phyloP scores from a whole-genome alignment of 1,284 basidiomycete genomes.

The Tilletia walkeri region DNA sequence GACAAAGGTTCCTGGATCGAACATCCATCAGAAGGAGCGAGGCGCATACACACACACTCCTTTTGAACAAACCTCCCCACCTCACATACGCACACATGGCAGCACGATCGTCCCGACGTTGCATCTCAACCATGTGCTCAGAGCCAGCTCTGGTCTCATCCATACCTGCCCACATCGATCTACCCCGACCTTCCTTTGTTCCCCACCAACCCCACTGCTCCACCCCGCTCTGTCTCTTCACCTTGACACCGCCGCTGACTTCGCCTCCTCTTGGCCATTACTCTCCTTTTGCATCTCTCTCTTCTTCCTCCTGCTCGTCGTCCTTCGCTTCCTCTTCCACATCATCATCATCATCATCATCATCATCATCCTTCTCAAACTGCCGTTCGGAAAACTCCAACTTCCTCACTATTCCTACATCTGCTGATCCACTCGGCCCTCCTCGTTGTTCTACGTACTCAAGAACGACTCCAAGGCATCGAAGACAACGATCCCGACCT shows the following conservation, averaged over 20 bases:
- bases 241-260: constrained; percentile 14
- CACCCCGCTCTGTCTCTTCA: not conserved
- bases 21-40: no score
- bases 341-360: not conserved
- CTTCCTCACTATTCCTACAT: not conserved
- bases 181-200: not conserved
- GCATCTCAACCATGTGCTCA: constrained; percentile 4
- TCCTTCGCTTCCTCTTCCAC: constrained; percentile 2
- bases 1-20: no score
- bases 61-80: no score
- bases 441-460: not conserved
- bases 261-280: constrained; percentile 7
- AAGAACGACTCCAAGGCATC: constrained; percentile 4
- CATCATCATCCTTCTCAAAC: not conserved
- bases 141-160: not conserved
- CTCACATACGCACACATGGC: not conserved
- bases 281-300: not conserved
- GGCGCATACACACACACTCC: no score
- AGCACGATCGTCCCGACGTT: constrained; percentile 3
- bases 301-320: not conserved
- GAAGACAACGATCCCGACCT: constrained; percentile 11
- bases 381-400: constrained; percentile 2
- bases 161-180: not conserved
- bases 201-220: not conserved
- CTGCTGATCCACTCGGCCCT: no score